Evolutionary conservation across 164 flowering plant genomes (phyloP).

Genomic region (Hamamelis virginiana): DNA sequence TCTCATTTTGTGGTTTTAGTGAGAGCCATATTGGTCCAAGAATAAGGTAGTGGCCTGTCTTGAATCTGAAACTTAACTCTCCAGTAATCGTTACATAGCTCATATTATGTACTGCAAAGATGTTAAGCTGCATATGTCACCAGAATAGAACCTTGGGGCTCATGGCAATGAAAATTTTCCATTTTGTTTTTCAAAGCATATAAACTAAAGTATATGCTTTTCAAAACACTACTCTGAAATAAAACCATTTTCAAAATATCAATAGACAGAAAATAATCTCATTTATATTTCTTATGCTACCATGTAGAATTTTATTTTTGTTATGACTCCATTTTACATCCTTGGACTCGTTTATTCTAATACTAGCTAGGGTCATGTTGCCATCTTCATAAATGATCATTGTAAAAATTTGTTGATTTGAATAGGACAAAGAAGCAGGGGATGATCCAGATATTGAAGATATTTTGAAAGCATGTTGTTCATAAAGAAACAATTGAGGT

Average conservation of each 20-base stretch:
- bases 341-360: background rate
- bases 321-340: background rate
- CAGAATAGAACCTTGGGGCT: background rate
- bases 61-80: no score
- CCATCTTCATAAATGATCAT: background rate
- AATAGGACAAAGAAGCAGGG: slow-evolving; percentile 92
- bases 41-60: no score
- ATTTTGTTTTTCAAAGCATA: background rate
- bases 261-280: background rate
- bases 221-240: background rate
- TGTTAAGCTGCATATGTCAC: background rate
- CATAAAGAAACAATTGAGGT: slow-evolving; percentile 4
- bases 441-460: slow-evolving; percentile 88
- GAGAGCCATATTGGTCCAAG: no score
- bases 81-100: background rate
- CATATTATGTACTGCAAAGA: background rate
- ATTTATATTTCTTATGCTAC: background rate
- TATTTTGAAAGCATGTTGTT: slow-evolving; percentile 74
- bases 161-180: background rate
- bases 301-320: background rate
- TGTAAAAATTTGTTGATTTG: background rate
- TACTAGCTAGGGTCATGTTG: background rate
- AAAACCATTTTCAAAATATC: background rate
- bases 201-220: background rate
- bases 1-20: background rate